These are phyloP conservation scores for Candida nitratophila DNA, from an alignment of 805 yeast species.

Conservation along the genomic window DNA sequence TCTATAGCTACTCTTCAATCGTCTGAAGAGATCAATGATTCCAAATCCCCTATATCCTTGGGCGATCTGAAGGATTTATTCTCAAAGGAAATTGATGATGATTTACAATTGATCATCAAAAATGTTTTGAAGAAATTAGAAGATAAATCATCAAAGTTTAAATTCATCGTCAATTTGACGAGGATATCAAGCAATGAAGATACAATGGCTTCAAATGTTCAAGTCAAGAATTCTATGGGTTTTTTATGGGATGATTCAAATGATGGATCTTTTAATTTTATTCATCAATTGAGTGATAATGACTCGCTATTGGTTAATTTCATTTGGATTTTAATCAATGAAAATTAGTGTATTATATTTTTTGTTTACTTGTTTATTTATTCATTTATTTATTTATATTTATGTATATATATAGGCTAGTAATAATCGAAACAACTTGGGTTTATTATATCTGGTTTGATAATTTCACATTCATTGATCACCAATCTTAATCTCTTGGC, in stretches of 20 bases:
- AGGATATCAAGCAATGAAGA: slow-evolving; percentile 18
- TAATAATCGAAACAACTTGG: background rate
- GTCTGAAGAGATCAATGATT: background rate
- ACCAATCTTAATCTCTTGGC: slow-evolving; percentile 17
- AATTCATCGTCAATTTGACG: slow-evolving; percentile 44
- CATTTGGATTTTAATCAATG: background rate
- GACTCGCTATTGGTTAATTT: slow-evolving; percentile 22
- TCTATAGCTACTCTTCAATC: background rate
- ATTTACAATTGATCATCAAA: background rate
- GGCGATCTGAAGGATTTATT: background rate
- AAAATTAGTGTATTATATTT: too few species aligned
- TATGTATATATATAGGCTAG: background rate
- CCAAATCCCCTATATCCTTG: slow-evolving; percentile 14
- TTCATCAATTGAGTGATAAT: slow-evolving; percentile 15
- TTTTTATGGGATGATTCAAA: slow-evolving; percentile 49
- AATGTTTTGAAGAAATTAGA: slow-evolving; percentile 30
- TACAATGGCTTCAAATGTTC: slow-evolving; percentile 15
- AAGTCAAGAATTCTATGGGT: slow-evolving; percentile 27
- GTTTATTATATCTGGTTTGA: background rate
- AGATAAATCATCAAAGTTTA: slow-evolving; percentile 44
- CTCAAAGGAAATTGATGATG: background rate
- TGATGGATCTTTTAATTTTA: slow-evolving; percentile 44
- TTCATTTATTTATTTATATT: too few species aligned
- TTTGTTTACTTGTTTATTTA: too few species aligned
- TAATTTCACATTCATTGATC: slow-evolving; percentile 16